Evolutionary conservation across 2,329 filamentous ascomycete genomes (phyloP), one percentile per base, ranked within the genome.

Genomic region (Cordyceps pruinosa): DNA sequence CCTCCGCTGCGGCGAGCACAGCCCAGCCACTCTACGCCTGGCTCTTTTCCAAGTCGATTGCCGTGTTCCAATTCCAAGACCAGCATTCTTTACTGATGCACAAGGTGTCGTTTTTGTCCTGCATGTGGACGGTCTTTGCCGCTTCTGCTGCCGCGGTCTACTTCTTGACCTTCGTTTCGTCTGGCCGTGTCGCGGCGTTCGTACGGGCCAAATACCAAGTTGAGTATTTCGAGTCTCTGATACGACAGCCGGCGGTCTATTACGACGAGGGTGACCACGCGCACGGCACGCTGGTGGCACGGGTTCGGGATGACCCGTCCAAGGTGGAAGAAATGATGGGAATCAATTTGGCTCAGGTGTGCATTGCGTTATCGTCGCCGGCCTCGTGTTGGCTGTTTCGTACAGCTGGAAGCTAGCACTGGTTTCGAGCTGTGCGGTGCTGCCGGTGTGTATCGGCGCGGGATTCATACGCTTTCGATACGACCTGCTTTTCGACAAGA

Each of bases 321-420:
- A 77, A 83, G 55, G 70, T 87, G 3, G 81, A 86, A 66, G 81
- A 87, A 67, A 73, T 87, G 8, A 78, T 86, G 64, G 82, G 82
- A 81, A 82, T 80, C 46, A 85, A 87, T 64, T 81, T 87, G 77
- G 78, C 83, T 2, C 77, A 88, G 61, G 78, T 83, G 2, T 76
- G 77, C 59, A 81, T 85, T 21, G 83, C 9, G 88, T 87, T 0
- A 83, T 81, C 8, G 70, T 89, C 15, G 73, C 79, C 44, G 86
- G n/a, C n/a, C n/a, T 92, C 52, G 78, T 86, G 1, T 90, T 89
- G n/a, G n/a, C 64, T 75, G 79, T 4, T 90, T 87, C 66, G 86
- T 86, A 1, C n/a, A n/a, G n/a, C n/a, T 92, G 89, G 89, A 92
- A 90, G 67, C 75, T 93, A 9, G 83, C 85, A 0, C 71, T 90